Conservation (phyloP, 345 rosid genomes). For the Stellera chamaejasme region DNA sequence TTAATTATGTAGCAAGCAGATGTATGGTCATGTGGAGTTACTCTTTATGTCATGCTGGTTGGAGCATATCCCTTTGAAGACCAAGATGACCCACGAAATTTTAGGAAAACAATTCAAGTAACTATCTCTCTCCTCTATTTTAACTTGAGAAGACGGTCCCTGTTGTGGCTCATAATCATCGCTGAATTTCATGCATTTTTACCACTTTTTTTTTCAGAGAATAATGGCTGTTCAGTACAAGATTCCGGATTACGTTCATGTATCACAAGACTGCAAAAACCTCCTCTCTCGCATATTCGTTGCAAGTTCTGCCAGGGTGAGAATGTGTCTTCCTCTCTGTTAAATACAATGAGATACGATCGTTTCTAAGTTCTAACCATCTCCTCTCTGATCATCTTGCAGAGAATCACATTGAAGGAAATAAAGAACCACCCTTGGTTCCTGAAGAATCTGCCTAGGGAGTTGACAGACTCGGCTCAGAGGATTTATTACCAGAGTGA, state of each 20-base stretch:
- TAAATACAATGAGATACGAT: neutral
- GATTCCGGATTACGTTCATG: conserved; percentile 79
- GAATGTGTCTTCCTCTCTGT: conserved; percentile 2
- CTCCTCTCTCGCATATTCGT: conserved; percentile 81
- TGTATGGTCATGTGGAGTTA: conserved; percentile 98
- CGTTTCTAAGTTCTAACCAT: neutral
- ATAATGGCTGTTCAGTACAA: conserved; percentile 90
- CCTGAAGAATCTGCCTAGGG: conserved; percentile 86
- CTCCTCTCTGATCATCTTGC: neutral
- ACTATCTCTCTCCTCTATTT: neutral
- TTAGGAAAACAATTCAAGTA: conserved; percentile 92
- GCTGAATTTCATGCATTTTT: neutral
- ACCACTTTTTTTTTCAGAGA: conserved; percentile 34
- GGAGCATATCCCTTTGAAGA: conserved; percentile 97
- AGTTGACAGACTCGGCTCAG: conserved; percentile 73
- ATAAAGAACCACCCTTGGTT: conserved; percentile 92
- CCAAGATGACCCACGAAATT: conserved; percentile 77
- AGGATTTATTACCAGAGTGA: conserved; percentile 69
- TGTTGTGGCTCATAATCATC: neutral
- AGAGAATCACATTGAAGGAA: conserved; percentile 81
- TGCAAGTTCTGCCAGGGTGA: conserved; percentile 63
- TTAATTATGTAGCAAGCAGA: conserved; percentile 56
- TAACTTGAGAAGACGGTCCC: neutral
- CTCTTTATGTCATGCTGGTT: conserved; percentile 88
- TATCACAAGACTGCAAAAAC: conserved; percentile 73